Evolutionary conservation across 2,329 filamentous ascomycete species (phyloP).

Genomic region (Pestalotiopsis sp.): DNA sequence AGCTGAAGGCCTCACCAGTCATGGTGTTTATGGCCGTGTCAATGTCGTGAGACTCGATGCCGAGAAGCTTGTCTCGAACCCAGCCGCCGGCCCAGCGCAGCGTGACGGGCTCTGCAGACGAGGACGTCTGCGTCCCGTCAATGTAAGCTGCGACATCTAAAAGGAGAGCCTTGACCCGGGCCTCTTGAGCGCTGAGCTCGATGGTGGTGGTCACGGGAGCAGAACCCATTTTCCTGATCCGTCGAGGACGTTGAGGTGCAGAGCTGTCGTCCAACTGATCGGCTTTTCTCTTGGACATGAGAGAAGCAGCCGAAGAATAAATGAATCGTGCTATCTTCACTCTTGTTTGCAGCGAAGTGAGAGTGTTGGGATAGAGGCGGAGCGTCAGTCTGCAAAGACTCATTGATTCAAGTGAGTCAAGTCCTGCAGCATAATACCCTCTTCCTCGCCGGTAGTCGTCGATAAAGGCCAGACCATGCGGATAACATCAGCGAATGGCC

Average conservation of each 20-base stretch:
- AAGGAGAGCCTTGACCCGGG: slow-evolving; percentile 71
- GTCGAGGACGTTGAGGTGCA: slow-evolving; percentile 18
- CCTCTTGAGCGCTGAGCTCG: slow-evolving; percentile 68
- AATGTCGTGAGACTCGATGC: slow-evolving; percentile 74
- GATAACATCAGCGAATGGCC: background rate
- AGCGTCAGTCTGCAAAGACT: slow-evolving; percentile 1
- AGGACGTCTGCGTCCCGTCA: slow-evolving; percentile 46
- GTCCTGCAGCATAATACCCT: background rate
- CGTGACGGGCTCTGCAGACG: slow-evolving; percentile 51
- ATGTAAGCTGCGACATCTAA: slow-evolving; percentile 79
- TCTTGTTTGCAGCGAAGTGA: background rate
- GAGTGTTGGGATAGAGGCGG: background rate
- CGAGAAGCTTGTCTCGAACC: slow-evolving; percentile 82
- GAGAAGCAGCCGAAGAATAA: slow-evolving; percentile 8
- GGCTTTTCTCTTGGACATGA: slow-evolving; percentile 31
- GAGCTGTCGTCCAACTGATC: slow-evolving; percentile 20
- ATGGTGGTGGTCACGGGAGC: slow-evolving; percentile 34
- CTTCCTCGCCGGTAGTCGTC: background rate
- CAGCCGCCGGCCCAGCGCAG: slow-evolving; percentile 83
- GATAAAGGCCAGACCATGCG: background rate
- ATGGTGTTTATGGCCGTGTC: slow-evolving; percentile 84
- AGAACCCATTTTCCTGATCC: slow-evolving; percentile 28
- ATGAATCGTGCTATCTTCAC: background rate
- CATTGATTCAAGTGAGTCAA: slow-evolving; percentile 9
- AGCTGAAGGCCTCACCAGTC: slow-evolving; percentile 77